Base-by-base conservation (phyloP, 2,329 filamentous ascomycete species). In the Paramyrothecium roridum region DNA sequence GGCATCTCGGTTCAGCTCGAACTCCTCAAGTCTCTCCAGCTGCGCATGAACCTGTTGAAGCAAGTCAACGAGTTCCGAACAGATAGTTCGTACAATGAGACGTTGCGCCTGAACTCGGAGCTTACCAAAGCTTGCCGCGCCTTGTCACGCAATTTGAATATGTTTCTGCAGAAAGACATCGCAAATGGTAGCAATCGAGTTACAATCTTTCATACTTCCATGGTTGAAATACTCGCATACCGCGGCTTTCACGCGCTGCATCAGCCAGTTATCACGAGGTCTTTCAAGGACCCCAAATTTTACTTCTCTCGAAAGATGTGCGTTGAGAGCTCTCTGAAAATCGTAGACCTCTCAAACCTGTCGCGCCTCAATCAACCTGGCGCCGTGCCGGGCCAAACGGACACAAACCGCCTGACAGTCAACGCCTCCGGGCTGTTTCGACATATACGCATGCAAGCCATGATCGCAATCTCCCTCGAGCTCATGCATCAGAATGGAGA, bases 231-330 rank as follows among this genome's bases (percentile, higher is more conserved):
- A 52, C 65, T 76, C 54, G 66, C 76, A 3, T 76, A 79, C 53
- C 76, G 76, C 21, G 78, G 74, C 58, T 77, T 80, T 60, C 71
- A 85, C 13, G 74, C 77, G 0, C 74, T 87, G 0, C 83, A 87
- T 58, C 78, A 81, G 40, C 76, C 77, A 0, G 76, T 78, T 66
- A 71, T 80, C 23, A 64, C 67, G 7, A 69, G 72, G 16, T 76
- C 80, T 0, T 70, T 75, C 13, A 66, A 73, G 1, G 73, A 82
- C 43, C 76, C 79, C 1, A 70, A 72, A 1, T 82, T 77, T 57
- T 80, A 80, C 64, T 83, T 80, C 64, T 82, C 80, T 0, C 74
- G 79, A 20, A 81, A 81, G 56, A 74, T 80, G 51, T 74, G 72
- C 46, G 69, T 80, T 11, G 78, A 80, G 60, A 71, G 70, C 11